These are phyloP conservation scores for Auriscalpium microsporum DNA, from an alignment of 768 basidiomycete genomes.

Conservation along the genomic window DNA sequence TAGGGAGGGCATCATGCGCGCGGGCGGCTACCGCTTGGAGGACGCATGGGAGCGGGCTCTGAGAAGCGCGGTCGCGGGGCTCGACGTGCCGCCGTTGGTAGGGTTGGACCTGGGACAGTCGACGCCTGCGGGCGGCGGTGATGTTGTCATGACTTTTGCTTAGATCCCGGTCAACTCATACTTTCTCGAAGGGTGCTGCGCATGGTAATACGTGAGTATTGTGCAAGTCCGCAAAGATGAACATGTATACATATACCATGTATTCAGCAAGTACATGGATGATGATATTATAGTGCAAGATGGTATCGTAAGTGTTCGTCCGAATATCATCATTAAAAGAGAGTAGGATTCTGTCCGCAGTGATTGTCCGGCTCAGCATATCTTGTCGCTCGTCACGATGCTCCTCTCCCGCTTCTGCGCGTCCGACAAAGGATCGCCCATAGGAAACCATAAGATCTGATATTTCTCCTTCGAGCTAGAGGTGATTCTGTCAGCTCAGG, in stretches of 20 bases:
- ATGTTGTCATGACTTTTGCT: constrained; percentile 35
- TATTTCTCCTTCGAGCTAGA: constrained; percentile 51
- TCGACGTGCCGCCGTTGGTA: constrained; percentile 48
- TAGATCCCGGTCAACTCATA: background rate
- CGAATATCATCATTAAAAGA: no score
- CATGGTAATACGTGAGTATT: no score
- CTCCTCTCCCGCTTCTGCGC: constrained; percentile 40
- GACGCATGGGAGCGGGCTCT: constrained; percentile 85
- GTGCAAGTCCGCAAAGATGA: no score
- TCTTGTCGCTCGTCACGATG: constrained; percentile 43
- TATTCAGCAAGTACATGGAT: no score
- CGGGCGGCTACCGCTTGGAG: constrained; percentile 72
- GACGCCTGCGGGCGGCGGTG: constrained; percentile 21
- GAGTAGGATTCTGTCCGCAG: no score
- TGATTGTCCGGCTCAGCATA: constrained; percentile 10
- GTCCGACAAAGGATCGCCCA: constrained; percentile 52
- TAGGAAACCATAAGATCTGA: constrained; percentile 79
- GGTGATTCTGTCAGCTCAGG: background rate
- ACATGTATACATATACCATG: no score
- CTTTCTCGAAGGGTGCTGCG: no score
- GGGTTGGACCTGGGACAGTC: constrained; percentile 3
- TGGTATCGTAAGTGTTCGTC: no score
- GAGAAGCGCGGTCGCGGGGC: constrained; percentile 59
- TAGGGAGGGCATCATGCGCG: constrained; percentile 70
- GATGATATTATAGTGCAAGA: no score